Percentiles rank a stretch among this genome's conserved stretches.
These are phyloP conservation scores for Xerocomus amazonicus DNA, from an alignment of 1,284 basidiomycete genomes.

Conservation along the genomic window DNA sequence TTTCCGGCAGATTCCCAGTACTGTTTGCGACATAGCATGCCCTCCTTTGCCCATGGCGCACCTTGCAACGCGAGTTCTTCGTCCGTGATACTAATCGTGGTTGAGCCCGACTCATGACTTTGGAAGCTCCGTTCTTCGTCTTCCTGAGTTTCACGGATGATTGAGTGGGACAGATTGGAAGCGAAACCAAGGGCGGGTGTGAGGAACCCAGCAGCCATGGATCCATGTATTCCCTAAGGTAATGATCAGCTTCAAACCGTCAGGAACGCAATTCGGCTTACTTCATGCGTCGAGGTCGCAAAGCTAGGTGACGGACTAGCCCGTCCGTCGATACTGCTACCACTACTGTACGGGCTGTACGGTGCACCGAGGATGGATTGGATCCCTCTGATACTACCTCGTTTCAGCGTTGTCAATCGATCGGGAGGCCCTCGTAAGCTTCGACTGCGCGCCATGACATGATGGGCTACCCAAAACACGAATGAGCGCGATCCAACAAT, in stretches of 20 bases:
- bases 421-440: constrained; percentile 66
- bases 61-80: constrained; percentile 93
- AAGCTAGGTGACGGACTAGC: constrained; percentile 77
- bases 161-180: constrained; percentile 91
- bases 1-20: constrained; percentile 88
- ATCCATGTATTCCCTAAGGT: constrained; percentile 42
- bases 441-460: constrained; percentile 53
- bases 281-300: constrained; percentile 81
- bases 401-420: constrained; percentile 74
- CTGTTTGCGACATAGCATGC: constrained; percentile 89
- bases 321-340: constrained; percentile 78
- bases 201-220: constrained; percentile 55
- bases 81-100: constrained; percentile 81
- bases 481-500: constrained; percentile 54
- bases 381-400: constrained; percentile 85
- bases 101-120: constrained; percentile 58
- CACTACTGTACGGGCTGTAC: constrained; percentile 73
- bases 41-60: constrained; percentile 98
- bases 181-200: constrained; percentile 90
- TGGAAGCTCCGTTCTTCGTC: constrained; percentile 77
- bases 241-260: constrained; percentile 9
- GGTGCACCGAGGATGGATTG: constrained; percentile 70
- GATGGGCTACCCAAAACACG: constrained; percentile 43
- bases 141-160: constrained; percentile 92
- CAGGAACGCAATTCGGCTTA: constrained; percentile 25